A percentile compares a stretch with the other conserved stretches of the same genome.
phyloP scores from a whole-genome alignment of 2,329 filamentous ascomycete genomes.

The Ceratocystis cubensis region DNA sequence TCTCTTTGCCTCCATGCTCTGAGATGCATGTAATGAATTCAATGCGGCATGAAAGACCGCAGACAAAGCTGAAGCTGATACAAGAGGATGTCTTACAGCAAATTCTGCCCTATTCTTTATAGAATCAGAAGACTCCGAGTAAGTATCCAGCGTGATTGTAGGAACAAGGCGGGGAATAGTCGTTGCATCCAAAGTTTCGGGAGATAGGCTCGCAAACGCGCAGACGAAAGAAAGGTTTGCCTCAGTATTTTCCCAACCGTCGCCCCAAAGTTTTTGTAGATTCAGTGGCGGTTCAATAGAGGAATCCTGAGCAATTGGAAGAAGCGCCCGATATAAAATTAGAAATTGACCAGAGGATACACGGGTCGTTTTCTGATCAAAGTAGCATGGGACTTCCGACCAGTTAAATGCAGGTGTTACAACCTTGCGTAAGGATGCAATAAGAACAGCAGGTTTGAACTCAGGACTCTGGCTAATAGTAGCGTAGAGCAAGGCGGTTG shows the following conservation, averaged over 20 bases:
- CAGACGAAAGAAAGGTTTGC: conserved; percentile 90
- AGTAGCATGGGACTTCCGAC: conserved; percentile 61
- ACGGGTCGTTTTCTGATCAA: conserved; percentile 66
- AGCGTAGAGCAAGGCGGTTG: conserved; percentile 59
- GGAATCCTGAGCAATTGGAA: conserved; percentile 54
- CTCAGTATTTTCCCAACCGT: conserved; percentile 72
- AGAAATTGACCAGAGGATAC: conserved; percentile 72
- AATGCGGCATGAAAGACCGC: conserved; percentile 54
- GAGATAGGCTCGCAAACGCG: conserved; percentile 65
- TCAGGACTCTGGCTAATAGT: conserved; percentile 44
- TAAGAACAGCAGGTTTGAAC: conserved; percentile 41
- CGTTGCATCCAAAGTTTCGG: conserved; percentile 67
- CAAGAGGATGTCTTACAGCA: conserved; percentile 72
- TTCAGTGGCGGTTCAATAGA: conserved; percentile 50
- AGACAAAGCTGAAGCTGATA: conserved; percentile 72
- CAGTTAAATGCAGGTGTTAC: conserved; percentile 53
- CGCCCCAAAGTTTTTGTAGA: conserved; percentile 82
- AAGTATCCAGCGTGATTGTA: conserved; percentile 56
- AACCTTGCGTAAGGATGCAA: conserved; percentile 51
- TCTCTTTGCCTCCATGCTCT: conserved; percentile 50
- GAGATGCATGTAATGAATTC: conserved; percentile 47
- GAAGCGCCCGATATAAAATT: conserved; percentile 63
- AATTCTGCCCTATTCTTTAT: conserved; percentile 42
- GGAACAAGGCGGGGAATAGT: conserved; percentile 70
- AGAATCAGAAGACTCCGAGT: conserved; percentile 37